These are phyloP conservation scores for Trypanosoma lewisi DNA, from an alignment of 208 protist genomes.

Conservation along the genomic window DNA sequence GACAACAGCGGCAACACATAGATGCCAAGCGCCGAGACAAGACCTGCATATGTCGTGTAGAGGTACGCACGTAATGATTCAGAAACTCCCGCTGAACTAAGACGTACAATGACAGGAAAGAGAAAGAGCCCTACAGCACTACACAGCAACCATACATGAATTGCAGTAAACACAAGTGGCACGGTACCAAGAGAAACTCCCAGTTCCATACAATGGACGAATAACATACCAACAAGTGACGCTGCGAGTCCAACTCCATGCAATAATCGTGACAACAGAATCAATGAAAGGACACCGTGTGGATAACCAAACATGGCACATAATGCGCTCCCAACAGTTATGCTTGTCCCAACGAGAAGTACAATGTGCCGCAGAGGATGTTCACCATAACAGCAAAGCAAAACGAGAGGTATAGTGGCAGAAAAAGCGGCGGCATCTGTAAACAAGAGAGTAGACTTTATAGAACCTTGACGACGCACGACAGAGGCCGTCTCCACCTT, in stretches of 20 bases:
- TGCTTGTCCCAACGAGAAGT: not conserved
- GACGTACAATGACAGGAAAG: not conserved
- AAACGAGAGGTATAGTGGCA: not conserved
- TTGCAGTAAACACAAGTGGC: not conserved
- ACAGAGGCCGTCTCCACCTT: not conserved
- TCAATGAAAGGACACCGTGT: not conserved
- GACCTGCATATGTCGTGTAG: not conserved
- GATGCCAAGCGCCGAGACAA: not conserved
- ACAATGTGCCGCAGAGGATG: not conserved
- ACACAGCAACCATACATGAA: not conserved
- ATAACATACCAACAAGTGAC: not conserved
- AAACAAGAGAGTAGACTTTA: slow-evolving; percentile 2
- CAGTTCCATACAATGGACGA: not conserved
- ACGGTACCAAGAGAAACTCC: not conserved
- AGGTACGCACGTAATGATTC: not conserved
- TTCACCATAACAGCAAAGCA: not conserved
- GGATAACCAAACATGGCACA: not conserved
- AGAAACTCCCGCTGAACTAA: not conserved
- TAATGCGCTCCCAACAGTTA: not conserved
- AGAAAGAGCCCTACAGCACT: not conserved
- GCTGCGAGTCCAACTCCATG: not conserved
- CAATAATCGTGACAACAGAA: not conserved
- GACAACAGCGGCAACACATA: not conserved
- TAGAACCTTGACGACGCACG: not conserved
- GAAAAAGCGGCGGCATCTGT: not conserved